Base-by-base conservation (phyloP, 2,329 filamentous ascomycete species). In the Xylaria sp. region DNA sequence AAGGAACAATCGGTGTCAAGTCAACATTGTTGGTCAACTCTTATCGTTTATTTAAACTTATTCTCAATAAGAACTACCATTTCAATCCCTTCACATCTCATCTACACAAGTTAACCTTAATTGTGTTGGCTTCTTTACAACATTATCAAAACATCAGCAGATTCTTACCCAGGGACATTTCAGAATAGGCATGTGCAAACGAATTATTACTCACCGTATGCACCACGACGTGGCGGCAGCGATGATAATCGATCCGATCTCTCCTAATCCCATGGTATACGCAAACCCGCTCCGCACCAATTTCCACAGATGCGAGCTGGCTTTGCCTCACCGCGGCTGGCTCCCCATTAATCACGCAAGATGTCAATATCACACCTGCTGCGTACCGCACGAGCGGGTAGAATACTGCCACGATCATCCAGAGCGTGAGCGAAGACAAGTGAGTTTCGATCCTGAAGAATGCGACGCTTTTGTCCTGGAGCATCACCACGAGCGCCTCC, bases 361-460 rank as follows among this genome's bases (percentile, higher is more conserved):
- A 6, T 78, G 76, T 49, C 3, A 13, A 2, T 76, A 74, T 48
- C 76, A 78, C 54, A 75, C 61, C 63, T 78, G 76, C 62, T 78
- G 76, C 38, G 3, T 69, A 3, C 57, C 65, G 0, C 0, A 15
- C 0, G 15, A 13, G 0, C n/a, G 67, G 3, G 10, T 72, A 1
- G 56, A 69, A 0, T 69, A 57, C 28, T 76, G 76, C 68, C 36
- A 28, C 2, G 33, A 57, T 63, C 49, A 17, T 38, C 4, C 60
- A 9, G 36, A 66, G 17, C 7, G 44, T 2, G 56, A 11, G 10
- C 36, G 5, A 59, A 58, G 2, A 59, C 7, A 42, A 46, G 5
- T 33, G 9, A 6, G 56, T 2, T 10, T 36, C 9, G 58, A 74
- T 20, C 73, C 75, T 0, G 74, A 76, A 38, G 54, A 71, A 17